Percentiles rank a stretch among this genome's conserved stretches.
These are phyloP conservation scores for Myxozyma geophila DNA, from an alignment of 805 yeast genomes.

Conservation along the genomic window DNA sequence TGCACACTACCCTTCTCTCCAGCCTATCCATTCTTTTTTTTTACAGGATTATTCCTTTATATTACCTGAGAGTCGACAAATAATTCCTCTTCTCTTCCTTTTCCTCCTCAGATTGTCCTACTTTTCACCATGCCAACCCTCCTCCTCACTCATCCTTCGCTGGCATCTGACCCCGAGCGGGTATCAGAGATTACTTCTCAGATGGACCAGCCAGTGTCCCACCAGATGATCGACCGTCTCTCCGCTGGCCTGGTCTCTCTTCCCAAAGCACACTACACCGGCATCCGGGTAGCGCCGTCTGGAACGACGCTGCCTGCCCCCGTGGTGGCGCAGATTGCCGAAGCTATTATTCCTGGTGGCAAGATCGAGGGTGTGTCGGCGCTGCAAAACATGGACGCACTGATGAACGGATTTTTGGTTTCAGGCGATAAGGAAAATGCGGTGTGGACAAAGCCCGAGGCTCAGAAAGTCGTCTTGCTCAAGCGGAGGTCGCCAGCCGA, in stretches of 20 bases:
- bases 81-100: neutral
- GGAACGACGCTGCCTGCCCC: constrained; percentile 35
- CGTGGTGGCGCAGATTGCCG: constrained; percentile 42
- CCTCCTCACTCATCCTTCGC: constrained; percentile 34
- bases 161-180: constrained; percentile 33
- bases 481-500: constrained; percentile 19
- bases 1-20: neutral
- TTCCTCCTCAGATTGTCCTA: neutral
- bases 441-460: constrained; percentile 62
- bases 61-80: too few species aligned
- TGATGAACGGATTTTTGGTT: constrained; percentile 64
- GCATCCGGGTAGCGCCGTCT: constrained; percentile 41
- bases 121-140: constrained; percentile 24
- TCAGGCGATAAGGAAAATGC: constrained; percentile 46
- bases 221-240: constrained; percentile 49
- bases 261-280: constrained; percentile 39
- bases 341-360: constrained; percentile 44
- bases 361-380: constrained; percentile 42
- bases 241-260: constrained; percentile 43
- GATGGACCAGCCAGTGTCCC: constrained; percentile 30
- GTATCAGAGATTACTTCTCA: constrained; percentile 26
- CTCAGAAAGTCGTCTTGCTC: constrained; percentile 38
- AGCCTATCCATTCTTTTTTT: too few species aligned
- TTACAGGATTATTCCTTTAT: too few species aligned
- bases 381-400: constrained; percentile 55